These are phyloP conservation scores for Sporothrix phasma DNA, from an alignment of 2,329 filamentous ascomycete species.

Conservation along the genomic window DNA sequence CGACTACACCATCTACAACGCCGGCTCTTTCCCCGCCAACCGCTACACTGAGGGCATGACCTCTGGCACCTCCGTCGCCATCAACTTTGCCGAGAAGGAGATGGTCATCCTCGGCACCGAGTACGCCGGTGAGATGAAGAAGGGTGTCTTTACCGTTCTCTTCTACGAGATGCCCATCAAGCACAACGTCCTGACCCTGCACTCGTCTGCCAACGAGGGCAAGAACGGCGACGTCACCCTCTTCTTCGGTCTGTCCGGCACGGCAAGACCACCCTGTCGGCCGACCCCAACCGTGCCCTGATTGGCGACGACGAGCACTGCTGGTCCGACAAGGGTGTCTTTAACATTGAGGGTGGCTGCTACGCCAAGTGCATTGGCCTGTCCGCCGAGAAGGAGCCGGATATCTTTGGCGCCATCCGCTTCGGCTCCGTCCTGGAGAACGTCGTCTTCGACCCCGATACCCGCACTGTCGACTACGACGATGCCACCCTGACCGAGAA, in stretches of 20 bases:
- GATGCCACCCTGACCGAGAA: conserved; percentile 94
- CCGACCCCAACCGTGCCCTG: conserved; percentile 88
- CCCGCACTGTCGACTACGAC: conserved; percentile 89
- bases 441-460: conserved; percentile 89
- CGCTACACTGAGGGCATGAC: conserved; percentile 98
- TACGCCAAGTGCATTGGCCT: conserved; percentile 98
- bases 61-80: conserved; percentile 90
- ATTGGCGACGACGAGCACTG: conserved; percentile 99
- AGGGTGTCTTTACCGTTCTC: conserved; percentile 96
- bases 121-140: conserved; percentile 97
- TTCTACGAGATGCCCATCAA: conserved; percentile 99
- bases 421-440: conserved; percentile 98
- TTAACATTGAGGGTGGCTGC: conserved; percentile 99
- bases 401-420: conserved; percentile 91
- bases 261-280: conserved; percentile 98
- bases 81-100: conserved; percentile 99
- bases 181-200: conserved; percentile 96
- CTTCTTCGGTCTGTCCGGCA: conserved; percentile 98
- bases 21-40: conserved; percentile 96
- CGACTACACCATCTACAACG: conserved; percentile 99
- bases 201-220: conserved; percentile 98
- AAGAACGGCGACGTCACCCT: conserved; percentile 90
- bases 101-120: conserved; percentile 99
- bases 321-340: conserved; percentile 93
- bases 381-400: conserved; percentile 96